A percentile compares a stretch with the other conserved stretches of the same genome.
These are phyloP conservation scores for Cornus suecica DNA, from an alignment of 148 eudicot species.

Conservation along the genomic window DNA sequence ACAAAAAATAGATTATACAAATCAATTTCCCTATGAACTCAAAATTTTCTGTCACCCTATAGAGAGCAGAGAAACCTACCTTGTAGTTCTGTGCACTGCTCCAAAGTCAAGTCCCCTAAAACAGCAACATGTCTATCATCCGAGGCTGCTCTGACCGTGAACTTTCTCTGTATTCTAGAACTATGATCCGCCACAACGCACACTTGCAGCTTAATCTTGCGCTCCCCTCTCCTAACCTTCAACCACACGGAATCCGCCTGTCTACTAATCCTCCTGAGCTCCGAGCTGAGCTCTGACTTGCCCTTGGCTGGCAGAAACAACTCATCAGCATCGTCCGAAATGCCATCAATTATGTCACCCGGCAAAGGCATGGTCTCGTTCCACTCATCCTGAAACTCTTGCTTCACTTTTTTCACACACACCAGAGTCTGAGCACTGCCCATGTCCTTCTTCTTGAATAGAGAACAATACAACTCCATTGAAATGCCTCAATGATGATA, in stretches of 20 bases:
- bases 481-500: neutral
- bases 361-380: constrained; percentile 31
- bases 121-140: constrained; percentile 30
- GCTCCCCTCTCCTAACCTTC: constrained; percentile 26
- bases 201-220: constrained; percentile 15
- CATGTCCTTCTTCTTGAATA: constrained; percentile 11
- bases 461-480: neutral
- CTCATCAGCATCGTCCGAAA: constrained; percentile 14
- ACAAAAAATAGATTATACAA: too few relatives aligned
- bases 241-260: constrained; percentile 17
- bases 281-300: constrained; percentile 16
- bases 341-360: constrained; percentile 29
- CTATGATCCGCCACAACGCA: constrained; percentile 15
- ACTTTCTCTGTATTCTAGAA: constrained; percentile 19
- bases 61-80: constrained; percentile 8
- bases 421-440: constrained; percentile 12
- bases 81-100: constrained; percentile 27
- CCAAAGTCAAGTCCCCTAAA: constrained; percentile 29
- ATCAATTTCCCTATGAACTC: too few relatives aligned
- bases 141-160: constrained; percentile 23
- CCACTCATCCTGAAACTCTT: constrained; percentile 21
- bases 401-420: constrained; percentile 29
- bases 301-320: constrained; percentile 21
- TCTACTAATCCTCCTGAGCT: constrained; percentile 18
- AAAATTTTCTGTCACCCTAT: neutral